phyloP scores from a whole-genome alignment of 495 filamentous ascomycete genomes.

The Amniculicola lignicola region DNA sequence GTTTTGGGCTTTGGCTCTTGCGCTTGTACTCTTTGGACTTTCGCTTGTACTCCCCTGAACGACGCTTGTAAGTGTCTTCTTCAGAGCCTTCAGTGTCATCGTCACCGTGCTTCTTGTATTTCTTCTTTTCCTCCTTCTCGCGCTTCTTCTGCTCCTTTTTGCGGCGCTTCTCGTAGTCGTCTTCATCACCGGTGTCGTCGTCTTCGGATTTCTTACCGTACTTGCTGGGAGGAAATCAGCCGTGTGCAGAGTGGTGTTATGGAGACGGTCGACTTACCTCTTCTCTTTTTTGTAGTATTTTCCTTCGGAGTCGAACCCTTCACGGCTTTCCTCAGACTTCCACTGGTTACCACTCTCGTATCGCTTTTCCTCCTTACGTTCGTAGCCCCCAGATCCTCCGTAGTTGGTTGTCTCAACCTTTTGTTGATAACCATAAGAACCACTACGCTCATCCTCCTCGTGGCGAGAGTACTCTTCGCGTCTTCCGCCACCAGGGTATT shows the following conservation, averaged over 20 bases:
- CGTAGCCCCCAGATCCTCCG: slow-evolving; percentile 33
- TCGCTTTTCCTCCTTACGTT: slow-evolving; percentile 32
- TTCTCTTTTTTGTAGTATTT: slow-evolving; percentile 34
- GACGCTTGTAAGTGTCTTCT: slow-evolving; percentile 20
- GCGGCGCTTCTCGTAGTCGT: slow-evolving; percentile 27
- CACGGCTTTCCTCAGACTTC: slow-evolving; percentile 27
- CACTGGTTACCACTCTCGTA: slow-evolving; percentile 36
- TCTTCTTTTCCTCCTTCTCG: slow-evolving; percentile 34
- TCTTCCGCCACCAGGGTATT: slow-evolving; percentile 45
- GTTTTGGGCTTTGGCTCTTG: slow-evolving; percentile 18
- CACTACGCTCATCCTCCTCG: slow-evolving; percentile 34
- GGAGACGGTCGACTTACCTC: slow-evolving; percentile 19
- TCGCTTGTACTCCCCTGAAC: slow-evolving; percentile 2
- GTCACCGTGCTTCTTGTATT: slow-evolving; percentile 24
- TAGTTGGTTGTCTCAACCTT: slow-evolving; percentile 26
- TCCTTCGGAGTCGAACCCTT: slow-evolving; percentile 32
- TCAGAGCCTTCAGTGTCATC: slow-evolving; percentile 20
- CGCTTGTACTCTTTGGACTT: slow-evolving; percentile 14
- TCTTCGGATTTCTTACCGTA: slow-evolving; percentile 25
- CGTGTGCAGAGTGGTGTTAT: background rate
- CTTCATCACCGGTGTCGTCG: slow-evolving; percentile 30
- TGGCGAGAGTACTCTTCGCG: slow-evolving; percentile 46
- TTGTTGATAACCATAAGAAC: slow-evolving; percentile 36
- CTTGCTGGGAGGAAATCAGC: slow-evolving; percentile 12
- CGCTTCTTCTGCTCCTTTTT: slow-evolving; percentile 32